Base-by-base conservation (phyloP, 306 rosid species). In the Albizia julibrissin region DNA sequence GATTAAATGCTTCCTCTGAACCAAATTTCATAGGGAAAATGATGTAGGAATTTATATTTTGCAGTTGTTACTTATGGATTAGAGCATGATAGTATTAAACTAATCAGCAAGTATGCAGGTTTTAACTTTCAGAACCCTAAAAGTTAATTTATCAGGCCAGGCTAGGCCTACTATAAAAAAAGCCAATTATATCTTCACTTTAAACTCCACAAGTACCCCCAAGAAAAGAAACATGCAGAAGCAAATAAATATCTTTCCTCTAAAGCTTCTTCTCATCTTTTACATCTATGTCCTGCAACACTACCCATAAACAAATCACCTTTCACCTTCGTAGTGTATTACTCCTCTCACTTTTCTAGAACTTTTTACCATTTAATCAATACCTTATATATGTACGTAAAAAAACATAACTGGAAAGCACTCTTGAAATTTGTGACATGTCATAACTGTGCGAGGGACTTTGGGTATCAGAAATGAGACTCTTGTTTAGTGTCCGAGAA, bases 251-350 rank as follows among this genome's bases (percentile, higher is more conserved):
- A 5, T 50, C n/a, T 50, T 18, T 50, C 58, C 58, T 50, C n/a
- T 50, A 50, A 18, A 50, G 8, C 58, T 22, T 50, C 58, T 18
- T 16, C n/a, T 16, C n/a, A 50, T 50, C 58, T 50, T 6, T 1
- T 8, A 6, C 73, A 50, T 70, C 46, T 9, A n/a, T 65, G 13
- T 9, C 71, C 50, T 77, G 85, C 21, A 83, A 76, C 84, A 78
- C 68, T 71, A 82, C 74, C 70, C 54, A 58, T 56, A 73, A 87
- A 80, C 85, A 88, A n/a, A 79, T 87, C 77, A 81, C 24, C 83
- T 82, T 78, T 86, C 81, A 84, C 83, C 84, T 84, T 83, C 87
- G 75, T 85, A 34, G 42, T 56, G 67, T 66, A 81, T 81, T 86
- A 47, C 49, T 52, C 80, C 75, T 70, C 76, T 72, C 12, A 61